Evolutionary conservation across 352 stramenopile genomes (phyloP), one percentile per base, ranked within the genome.

Genomic region (Nothophytophthora sp.): DNA sequence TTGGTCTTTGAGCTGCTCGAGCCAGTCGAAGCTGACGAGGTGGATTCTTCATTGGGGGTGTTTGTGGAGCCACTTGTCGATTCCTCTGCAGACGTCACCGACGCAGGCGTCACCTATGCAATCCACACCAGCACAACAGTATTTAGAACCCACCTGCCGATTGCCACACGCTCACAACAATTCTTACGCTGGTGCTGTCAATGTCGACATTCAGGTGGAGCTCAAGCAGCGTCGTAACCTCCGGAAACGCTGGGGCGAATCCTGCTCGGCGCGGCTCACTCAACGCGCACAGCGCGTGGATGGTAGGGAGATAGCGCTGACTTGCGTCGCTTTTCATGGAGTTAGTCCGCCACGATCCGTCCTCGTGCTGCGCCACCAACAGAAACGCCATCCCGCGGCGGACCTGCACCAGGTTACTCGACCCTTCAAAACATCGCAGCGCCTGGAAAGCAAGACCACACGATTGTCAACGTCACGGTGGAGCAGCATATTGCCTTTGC

Each of bases 331-430:
- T 58, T 43, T 57, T 39, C 32, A 50, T 36, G 11, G 24, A 41
- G 23, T 42, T 55, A 20, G 22, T 67, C 35, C 42, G 48, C 83
- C 83, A 93, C 18, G 63, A 75, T 20, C 83, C 83, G 63, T 90
- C 76, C 4, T 73, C 45, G 5, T 60, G 62, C 57, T 93, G 83
- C 9, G 70, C 60, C 11, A 76, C 41, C 33, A 93, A 44, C 53
- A 93, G 63, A 28, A 85, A 81, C n/a, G 78, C 74, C 47, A 89
- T 81, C 7, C 66, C 83, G 16, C 83, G 80, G 28, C 76, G 80
- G 16, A 90, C 76, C 16, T 76, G 66, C 22, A 90, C 70, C 16
- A 91, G 61, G 55, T 89, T 86, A 44, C 77, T 73, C 1, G 83
- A 73, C 13, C 76, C 74, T 28, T 88, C 76, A 52, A 91, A 91